These are phyloP conservation scores for Gamsiella multidivaricata DNA, from an alignment of 192 early-diverging fungal species.

Conservation along the genomic window DNA sequence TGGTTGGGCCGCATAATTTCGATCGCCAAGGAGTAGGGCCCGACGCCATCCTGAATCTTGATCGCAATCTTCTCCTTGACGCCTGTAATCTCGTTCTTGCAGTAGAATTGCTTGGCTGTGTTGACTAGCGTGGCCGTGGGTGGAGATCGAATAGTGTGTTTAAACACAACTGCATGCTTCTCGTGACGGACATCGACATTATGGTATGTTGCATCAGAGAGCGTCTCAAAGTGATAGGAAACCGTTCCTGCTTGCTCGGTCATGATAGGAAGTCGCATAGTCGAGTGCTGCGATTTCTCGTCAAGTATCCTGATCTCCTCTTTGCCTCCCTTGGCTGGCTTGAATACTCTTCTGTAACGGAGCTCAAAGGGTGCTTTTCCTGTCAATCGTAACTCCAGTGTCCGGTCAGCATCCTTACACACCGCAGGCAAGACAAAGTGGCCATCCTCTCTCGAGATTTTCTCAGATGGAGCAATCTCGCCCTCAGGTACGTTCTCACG, in stretches of 20 bases:
- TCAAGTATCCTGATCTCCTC: not conserved
- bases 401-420: conserved; percentile 30
- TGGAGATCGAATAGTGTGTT: conserved; percentile 26
- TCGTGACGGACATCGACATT: conserved; percentile 33
- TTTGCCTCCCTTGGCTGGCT: conserved; percentile 15
- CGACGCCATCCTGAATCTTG: conserved; percentile 35
- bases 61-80: conserved; percentile 34
- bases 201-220: conserved; percentile 34
- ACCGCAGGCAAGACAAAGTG: conserved; percentile 24
- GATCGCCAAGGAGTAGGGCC: conserved; percentile 35
- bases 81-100: conserved; percentile 40
- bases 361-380: conserved; percentile 41
- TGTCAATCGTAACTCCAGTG: conserved; percentile 38
- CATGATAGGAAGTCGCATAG: conserved; percentile 42
- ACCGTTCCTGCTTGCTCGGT: conserved; percentile 21
- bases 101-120: conserved; percentile 34
- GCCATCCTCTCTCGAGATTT: conserved; percentile 21
- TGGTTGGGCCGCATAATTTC: conserved; percentile 33
- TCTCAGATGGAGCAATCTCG: conserved; percentile 43
- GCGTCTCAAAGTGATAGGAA: conserved; percentile 23
- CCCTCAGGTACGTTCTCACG: conserved; percentile 44
- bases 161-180: conserved; percentile 24
- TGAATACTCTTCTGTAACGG: conserved; percentile 16
- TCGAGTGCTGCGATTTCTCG: conserved; percentile 29
- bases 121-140: conserved; percentile 26